Evolutionary conservation across 805 yeast genomes (phyloP), one percentile per base, ranked within the genome.

Genomic region (Starmerella potacharoeniae): DNA sequence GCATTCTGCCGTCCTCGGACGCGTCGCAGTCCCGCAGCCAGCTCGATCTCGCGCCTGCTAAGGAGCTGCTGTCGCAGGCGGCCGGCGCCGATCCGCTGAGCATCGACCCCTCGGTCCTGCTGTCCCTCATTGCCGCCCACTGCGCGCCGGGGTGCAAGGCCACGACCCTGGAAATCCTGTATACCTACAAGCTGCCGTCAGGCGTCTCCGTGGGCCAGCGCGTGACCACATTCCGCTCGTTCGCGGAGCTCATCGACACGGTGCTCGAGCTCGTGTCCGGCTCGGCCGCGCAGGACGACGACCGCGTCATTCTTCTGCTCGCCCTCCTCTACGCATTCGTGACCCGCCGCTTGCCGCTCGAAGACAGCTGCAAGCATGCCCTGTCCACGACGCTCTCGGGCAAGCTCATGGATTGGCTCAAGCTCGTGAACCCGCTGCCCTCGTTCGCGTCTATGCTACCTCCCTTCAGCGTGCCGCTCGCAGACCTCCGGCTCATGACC

Each of bases 251-350:
- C 6, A 37, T 42, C 4, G 16, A 17, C 35, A 34, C 30, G 14
- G 40, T 55, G 7, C 39, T 54, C 28, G 47, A 31, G 11, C 36
- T 51, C 13, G 13, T 60, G 2, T 34, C 17, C 29, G 29, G 7
- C 22, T n/a, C 8, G 28, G 2, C 44, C 5, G 31, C 51, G 13
- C 13, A 14, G 10, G 33, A 14, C 34, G 29, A 43, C 39, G 62
- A 59, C 30, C 17, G 30, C 13, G 6, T 22, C 4, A 43, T 47
- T 1, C 22, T 55, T 31, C 47, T 55, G 35, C 55, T 60, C 22
- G 49, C 58, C 5, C 50, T 60, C 13, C 44, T 59, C 13, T 56
- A 55, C 43, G 59, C 58, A 4, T n/a, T 43, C 14, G 36, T 36
- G 11, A 43, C 40, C n/a, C 40, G 33, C 46, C 41, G 39, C 8